Evolutionary conservation across 2,329 filamentous ascomycete species (phyloP).

Genomic region (Neoscytalidium dimidiatum): DNA sequence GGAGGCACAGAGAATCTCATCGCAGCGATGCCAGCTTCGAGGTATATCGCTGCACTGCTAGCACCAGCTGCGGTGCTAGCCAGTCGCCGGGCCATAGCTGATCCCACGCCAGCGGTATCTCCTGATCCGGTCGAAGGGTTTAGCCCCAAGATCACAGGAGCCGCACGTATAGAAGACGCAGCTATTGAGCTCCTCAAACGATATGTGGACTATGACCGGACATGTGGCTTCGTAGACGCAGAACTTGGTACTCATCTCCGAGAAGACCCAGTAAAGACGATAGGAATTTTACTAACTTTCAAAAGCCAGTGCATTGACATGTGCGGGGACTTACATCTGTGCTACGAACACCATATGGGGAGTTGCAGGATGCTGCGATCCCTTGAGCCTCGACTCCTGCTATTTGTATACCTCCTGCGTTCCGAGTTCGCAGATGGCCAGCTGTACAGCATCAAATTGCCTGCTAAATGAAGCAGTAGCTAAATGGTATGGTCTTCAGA

Average conservation of each 20-base stretch:
- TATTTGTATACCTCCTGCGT: conserved; percentile 36
- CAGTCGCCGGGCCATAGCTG: conserved; percentile 30
- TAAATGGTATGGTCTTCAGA: conserved; percentile 28
- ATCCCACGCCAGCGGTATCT: conserved; percentile 31
- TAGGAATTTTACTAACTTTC: conserved; percentile 12
- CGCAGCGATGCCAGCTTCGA: conserved; percentile 18
- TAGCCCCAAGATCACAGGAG: conserved; percentile 17
- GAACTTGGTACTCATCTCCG: conserved; percentile 25
- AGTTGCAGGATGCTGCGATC: conserved; percentile 37
- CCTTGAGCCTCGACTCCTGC: conserved; percentile 26
- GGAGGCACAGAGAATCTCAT: conserved; percentile 27
- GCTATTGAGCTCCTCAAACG: conserved; percentile 31
- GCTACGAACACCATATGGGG: conserved; percentile 35
- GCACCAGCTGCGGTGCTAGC: conserved; percentile 30
- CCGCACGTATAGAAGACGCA: conserved; percentile 19
- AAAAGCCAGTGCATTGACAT: conserved; percentile 34
- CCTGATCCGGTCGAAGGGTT: conserved; percentile 33
- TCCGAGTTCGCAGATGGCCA: conserved; percentile 27
- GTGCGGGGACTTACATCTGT: conserved; percentile 30
- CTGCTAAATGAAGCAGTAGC: conserved; percentile 28
- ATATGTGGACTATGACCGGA: conserved; percentile 26
- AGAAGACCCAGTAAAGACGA: not conserved
- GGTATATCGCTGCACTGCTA: conserved; percentile 30
- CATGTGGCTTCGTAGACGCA: conserved; percentile 35
- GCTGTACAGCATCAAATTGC: conserved; percentile 31